Evolutionary conservation across 2,329 filamentous ascomycete species (phyloP), one percentile per base, ranked within the genome.

Genomic region (Ceratocystiopsis sp.): DNA sequence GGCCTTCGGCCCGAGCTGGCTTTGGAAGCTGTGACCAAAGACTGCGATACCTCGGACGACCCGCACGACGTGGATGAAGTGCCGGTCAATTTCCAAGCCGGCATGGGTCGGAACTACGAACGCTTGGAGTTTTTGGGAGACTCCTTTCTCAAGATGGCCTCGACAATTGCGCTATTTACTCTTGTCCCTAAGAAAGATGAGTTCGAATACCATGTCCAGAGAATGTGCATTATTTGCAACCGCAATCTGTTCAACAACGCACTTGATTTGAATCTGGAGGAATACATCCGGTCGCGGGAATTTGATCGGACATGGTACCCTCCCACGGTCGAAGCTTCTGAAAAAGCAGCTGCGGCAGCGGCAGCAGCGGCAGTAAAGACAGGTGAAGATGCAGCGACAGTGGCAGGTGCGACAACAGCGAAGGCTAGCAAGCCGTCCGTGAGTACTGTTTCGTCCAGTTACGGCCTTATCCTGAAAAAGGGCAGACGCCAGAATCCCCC

Each of bases 71-170:
- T 80, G 46, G 73, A 80, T 36, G 65, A 71, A 33, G 69, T 80
- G 45, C 73, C 81, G 35, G 61, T 84, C 42, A 83, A 86, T 51
- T 77, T 87, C 39, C 82, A 86, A 52, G 66, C 72, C 40, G 87
- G 86, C 3, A 94, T 94, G 85, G 85, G 86, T 1, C 80, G 79
- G 35, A 96, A 96, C 52, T 98, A 98, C 53, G 91, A 98, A 58
- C 75, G 91, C 13, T 69, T 96, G 0, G 91, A 98, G 54, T 93
- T 95, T 46, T 68, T 96, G 2, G 91, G 91, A 0, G 91, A 98
- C 57, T 83, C 80, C 33, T 94, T 95, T 54, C 68, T 98, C 46
- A 98, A 98, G 61, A 89, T 95, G 78, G 84, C 84, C 12, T 95
- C 89, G 0, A 89, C 87, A 0, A 86, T 98, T 42, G 78, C 86